These are phyloP conservation scores for Prosopis cineraria DNA, from an alignment of 306 rosid genomes.

Conservation along the genomic window DNA sequence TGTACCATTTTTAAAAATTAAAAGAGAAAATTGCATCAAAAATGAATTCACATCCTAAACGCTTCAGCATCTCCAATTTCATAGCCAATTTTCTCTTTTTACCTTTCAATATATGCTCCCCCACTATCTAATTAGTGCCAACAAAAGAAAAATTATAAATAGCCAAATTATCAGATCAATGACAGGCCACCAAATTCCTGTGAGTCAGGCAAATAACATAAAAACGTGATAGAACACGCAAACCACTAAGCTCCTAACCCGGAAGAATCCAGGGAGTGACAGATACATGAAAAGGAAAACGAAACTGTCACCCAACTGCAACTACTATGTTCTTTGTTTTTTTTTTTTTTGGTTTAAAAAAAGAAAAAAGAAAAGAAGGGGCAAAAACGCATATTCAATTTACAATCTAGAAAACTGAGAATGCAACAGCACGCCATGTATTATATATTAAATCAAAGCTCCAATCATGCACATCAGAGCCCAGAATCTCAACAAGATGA, in stretches of 20 bases:
- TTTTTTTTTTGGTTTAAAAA: not conserved
- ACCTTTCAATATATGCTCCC: too few species aligned
- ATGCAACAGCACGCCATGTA: not conserved
- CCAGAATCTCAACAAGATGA: not conserved
- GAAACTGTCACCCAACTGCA: constrained; percentile 4
- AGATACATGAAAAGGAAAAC: not conserved
- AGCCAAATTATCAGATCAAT: not conserved
- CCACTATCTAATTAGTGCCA: not conserved
- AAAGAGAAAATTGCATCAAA: too few species aligned
- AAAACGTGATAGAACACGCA: not conserved
- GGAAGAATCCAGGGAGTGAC: not conserved
- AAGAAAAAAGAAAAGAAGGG: too few species aligned
- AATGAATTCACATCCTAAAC: too few species aligned
- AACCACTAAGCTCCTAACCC: not conserved
- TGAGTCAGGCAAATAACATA: not conserved
- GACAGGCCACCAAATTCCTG: not conserved
- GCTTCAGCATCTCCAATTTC: too few species aligned
- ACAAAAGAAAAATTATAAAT: not conserved
- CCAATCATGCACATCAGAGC: not conserved
- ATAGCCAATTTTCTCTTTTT: too few species aligned
- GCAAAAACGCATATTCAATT: not conserved
- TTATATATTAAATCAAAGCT: not conserved
- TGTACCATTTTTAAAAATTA: too few species aligned
- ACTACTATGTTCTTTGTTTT: not conserved
- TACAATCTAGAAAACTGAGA: not conserved